These are phyloP conservation scores for Alternaria ethzedia DNA, from an alignment of 2,329 filamentous ascomycete genomes.

Conservation along the genomic window DNA sequence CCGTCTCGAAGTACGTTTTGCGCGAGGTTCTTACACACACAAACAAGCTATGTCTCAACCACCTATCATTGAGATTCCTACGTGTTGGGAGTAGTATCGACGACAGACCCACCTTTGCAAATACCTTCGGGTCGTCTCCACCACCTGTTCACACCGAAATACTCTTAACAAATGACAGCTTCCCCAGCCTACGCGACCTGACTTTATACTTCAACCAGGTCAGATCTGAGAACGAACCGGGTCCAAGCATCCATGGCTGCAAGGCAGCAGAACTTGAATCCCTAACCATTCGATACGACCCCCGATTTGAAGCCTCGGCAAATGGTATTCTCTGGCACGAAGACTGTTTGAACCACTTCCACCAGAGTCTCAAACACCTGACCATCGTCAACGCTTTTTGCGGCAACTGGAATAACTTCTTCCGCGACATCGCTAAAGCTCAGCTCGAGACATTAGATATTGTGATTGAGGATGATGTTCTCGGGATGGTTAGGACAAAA, in stretches of 20 bases:
- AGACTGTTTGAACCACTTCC: neutral
- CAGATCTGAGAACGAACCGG: neutral
- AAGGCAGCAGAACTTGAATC: neutral
- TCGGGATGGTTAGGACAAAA: neutral
- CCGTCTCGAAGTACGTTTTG: neutral
- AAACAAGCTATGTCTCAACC: neutral
- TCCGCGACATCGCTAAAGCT: neutral
- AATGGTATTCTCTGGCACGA: accelerated
- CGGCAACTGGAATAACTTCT: neutral
- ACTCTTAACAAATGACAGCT: neutral
- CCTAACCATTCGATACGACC: neutral
- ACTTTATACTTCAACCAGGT: neutral
- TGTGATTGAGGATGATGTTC: neutral
- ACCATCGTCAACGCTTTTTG: neutral
- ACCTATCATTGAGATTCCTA: neutral
- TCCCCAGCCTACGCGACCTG: neutral
- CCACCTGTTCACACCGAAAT: neutral
- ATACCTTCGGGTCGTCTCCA: too few species aligned
- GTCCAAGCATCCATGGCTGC: neutral
- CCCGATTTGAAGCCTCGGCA: neutral
- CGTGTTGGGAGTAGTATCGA: neutral
- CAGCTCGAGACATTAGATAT: neutral
- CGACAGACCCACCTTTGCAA: neutral
- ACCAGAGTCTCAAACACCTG: neutral
- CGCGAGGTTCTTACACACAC: neutral